Evolutionary conservation across 352 stramenopile species (phyloP), one percentile per base, ranked within the genome.

Genomic region (Pythium insidiosum): DNA sequence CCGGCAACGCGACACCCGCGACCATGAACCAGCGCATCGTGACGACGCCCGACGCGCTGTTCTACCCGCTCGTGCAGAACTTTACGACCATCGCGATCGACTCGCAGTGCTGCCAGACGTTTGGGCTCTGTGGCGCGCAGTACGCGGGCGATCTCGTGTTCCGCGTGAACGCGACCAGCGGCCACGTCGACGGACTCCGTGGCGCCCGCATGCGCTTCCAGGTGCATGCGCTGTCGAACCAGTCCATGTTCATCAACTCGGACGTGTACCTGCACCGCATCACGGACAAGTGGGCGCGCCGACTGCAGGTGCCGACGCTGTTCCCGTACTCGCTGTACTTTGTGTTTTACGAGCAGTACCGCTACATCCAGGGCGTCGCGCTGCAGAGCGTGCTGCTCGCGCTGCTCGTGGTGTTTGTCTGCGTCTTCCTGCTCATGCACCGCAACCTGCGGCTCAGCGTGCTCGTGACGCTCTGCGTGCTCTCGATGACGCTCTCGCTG

Each of bases 311-410:
- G 36, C 35, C 40, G 10, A 42, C 33, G 41, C 80, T 82, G 11
- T 96, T 95, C 44, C 81, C 84, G 13, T 96, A 96, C 57, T 84
- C 75, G 36, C 60, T 96, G 26, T 91, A 89, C 34, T 95, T 95
- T 53, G 81, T 95, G 15, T 96, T 85, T 52, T 94, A 95, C 52
- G 87, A 96, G 45, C 87, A 96, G 59, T 96, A 95, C 66, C 75
- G 71, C 38, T 94, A 89, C 51, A 96, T 96, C 50, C 82, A 95
- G 47, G 85, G 85, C 23, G 63, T 95, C 5, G 85, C 83, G 16
- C 45, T 96, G 25, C 77, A 94, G 50, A 94, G 83, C 55, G 61
- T 96, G 5, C 37, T 91, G 13, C 58, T 96, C 13, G 81, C 83
- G 6, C 44, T 96, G 22, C 64, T 73, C 23, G 80, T 90, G 5